These are phyloP conservation scores for Fusarium tricinctum DNA, from an alignment of 2,329 filamentous ascomycete genomes.

Conservation along the genomic window DNA sequence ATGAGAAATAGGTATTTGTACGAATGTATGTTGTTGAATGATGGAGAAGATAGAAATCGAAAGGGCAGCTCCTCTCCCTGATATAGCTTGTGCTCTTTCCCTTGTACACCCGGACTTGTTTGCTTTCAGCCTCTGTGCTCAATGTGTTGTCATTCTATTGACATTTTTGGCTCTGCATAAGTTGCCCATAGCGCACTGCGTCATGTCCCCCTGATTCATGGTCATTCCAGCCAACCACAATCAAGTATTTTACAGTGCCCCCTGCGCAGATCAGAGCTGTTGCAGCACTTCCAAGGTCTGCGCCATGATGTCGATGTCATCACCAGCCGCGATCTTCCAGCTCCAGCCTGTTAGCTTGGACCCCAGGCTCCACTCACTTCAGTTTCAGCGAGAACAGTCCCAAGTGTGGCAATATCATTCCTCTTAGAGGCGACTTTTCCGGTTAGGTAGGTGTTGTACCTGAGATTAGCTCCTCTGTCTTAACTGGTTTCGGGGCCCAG, in stretches of 20 bases:
- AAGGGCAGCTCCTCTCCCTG: slow-evolving; percentile 22
- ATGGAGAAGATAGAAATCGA: not conserved
- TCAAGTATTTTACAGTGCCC: not conserved
- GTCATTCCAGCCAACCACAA: slow-evolving; percentile 1
- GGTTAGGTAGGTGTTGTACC: slow-evolving; percentile 2
- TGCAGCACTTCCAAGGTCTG: slow-evolving; percentile 24
- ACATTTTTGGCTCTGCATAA: slow-evolving; percentile 19
- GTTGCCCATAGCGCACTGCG: slow-evolving; percentile 18
- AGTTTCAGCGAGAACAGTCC: slow-evolving; percentile 12
- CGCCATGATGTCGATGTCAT: slow-evolving; percentile 41
- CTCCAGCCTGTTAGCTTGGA: slow-evolving; percentile 5
- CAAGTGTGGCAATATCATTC: slow-evolving; percentile 28
- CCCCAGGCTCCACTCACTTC: slow-evolving; percentile 2
- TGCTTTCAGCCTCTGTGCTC: not conserved
- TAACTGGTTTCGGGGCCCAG: slow-evolving; percentile 8
- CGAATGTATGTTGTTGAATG: slow-evolving; percentile 8
- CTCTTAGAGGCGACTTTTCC: not conserved
- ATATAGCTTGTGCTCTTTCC: slow-evolving; percentile 32
- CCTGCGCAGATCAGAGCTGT: slow-evolving; percentile 24
- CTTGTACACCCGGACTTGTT: slow-evolving; percentile 13
- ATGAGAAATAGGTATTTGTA: not conserved
- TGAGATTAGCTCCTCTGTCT: not conserved
- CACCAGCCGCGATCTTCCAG: slow-evolving; percentile 5
- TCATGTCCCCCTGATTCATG: slow-evolving; percentile 15
- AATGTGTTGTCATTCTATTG: slow-evolving; percentile 16